phyloP scores from a whole-genome alignment of 164 flowering plant species.

The Cinnamomum chago region DNA sequence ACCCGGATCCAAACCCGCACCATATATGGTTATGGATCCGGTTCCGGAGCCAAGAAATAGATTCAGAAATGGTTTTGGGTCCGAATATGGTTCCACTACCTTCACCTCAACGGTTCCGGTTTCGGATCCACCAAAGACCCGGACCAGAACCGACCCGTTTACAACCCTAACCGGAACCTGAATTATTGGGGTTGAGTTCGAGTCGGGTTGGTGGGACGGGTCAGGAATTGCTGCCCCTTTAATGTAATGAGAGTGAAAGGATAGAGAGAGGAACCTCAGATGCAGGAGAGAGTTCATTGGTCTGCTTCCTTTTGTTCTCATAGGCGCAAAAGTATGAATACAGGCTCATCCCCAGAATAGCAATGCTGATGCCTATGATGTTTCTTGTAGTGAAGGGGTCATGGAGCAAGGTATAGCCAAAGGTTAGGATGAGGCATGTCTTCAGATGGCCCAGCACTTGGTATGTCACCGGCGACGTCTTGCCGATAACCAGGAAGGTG shows the following conservation, averaged over 20 bases:
- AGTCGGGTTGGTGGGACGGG: not conserved
- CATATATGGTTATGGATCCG: no score
- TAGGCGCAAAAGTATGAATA: constrained; percentile 79
- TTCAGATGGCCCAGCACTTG: constrained; percentile 97
- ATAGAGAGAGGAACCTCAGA: constrained; percentile 48
- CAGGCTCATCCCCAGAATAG: constrained; percentile 81
- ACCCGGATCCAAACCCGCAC: no score
- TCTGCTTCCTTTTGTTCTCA: constrained; percentile 61
- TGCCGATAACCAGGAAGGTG: constrained; percentile 90
- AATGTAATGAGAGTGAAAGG: not conserved
- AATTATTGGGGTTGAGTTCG: not conserved
- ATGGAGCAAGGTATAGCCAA: constrained; percentile 87
- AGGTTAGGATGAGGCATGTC: constrained; percentile 84
- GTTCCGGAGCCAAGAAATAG: no score
- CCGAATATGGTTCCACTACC: no score
- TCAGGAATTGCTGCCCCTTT: not conserved
- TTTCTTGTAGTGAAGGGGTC: constrained; percentile 89
- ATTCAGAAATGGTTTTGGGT: no score
- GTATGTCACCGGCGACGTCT: constrained; percentile 95
- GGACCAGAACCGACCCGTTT: no score
- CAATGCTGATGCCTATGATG: constrained; percentile 72
- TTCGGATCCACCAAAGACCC: no score
- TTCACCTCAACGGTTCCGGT: no score
- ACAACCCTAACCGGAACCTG: not conserved
- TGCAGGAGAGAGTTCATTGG: constrained; percentile 21